Percentiles rank a stretch among this genome's conserved stretches.
These are phyloP conservation scores for Lactarius sp. DNA, from an alignment of 768 basidiomycete species.

Conservation along the genomic window DNA sequence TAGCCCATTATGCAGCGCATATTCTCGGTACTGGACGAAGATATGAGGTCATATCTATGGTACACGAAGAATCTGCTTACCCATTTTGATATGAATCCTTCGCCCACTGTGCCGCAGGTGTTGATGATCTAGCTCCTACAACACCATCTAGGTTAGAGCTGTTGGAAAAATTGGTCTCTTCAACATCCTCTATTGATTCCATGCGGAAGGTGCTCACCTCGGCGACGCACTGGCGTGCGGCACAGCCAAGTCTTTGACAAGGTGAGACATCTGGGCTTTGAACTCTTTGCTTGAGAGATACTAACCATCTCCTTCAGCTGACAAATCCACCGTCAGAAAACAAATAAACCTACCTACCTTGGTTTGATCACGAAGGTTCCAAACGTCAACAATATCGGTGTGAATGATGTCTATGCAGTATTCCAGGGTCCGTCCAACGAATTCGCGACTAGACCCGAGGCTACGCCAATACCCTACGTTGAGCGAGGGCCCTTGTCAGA, in stretches of 20 bases:
- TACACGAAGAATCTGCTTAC: neutral
- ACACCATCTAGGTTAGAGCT: neutral
- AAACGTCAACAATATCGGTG: conserved; percentile 1
- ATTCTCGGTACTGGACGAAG: neutral
- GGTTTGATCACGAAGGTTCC: neutral
- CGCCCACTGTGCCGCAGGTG: neutral
- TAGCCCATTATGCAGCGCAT: conserved; percentile 8
- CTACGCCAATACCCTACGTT: conserved; percentile 14
- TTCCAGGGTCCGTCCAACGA: neutral
- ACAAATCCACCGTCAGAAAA: neutral
- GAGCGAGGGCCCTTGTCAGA: neutral
- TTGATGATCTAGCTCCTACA: neutral
- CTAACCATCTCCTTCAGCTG: neutral
- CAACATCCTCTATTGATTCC: neutral
- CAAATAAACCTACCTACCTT: neutral
- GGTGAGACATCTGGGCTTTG: neutral
- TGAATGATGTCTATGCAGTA: neutral
- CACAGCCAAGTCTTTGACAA: conserved; percentile 9
- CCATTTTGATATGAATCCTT: neutral
- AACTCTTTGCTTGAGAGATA: conserved; percentile 4
- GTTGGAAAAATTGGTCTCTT: neutral
- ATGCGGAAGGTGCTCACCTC: neutral
- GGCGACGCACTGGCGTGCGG: neutral
- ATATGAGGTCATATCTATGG: neutral
- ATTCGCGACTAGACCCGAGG: conserved; percentile 6